Evolutionary conservation across 2,329 filamentous ascomycete genomes (phyloP).

Genomic region (Hypoxylon sp.): DNA sequence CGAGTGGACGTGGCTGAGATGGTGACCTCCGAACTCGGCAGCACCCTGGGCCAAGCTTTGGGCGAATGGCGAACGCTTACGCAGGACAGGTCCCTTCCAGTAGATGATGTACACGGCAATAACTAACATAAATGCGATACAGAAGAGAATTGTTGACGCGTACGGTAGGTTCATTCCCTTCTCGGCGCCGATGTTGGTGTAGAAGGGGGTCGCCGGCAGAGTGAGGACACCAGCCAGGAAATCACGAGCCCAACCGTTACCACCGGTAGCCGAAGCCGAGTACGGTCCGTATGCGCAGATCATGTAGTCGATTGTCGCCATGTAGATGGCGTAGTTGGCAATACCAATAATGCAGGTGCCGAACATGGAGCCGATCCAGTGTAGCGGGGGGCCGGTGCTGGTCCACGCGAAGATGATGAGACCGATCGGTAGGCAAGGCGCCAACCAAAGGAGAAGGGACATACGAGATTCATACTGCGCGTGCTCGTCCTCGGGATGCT

Average conservation of each 20-base stretch:
- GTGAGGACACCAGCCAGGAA: conserved; percentile 77
- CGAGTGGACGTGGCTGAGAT: conserved; percentile 38
- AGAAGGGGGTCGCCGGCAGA: conserved; percentile 72
- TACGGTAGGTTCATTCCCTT: conserved; percentile 67
- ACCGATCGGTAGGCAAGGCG: conserved; percentile 71
- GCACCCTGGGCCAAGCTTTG: conserved; percentile 69
- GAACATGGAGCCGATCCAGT: conserved; percentile 76
- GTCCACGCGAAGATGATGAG: conserved; percentile 76
- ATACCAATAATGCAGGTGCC: conserved; percentile 74
- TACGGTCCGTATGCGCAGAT: conserved; percentile 77
- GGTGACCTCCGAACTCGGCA: conserved; percentile 42
- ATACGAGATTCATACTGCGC: conserved; percentile 75
- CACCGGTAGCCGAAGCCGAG: conserved; percentile 76
- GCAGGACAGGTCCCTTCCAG: conserved; percentile 68
- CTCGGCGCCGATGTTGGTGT: conserved; percentile 61
- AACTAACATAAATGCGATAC: conserved; percentile 65
- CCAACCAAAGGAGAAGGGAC: conserved; percentile 71
- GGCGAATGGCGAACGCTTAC: conserved; percentile 68
- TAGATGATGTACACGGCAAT: conserved; percentile 71
- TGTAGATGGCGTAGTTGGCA: conserved; percentile 75
- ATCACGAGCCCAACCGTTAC: conserved; percentile 76
- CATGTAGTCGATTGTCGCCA: conserved; percentile 78
- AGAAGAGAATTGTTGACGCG: conserved; percentile 69
- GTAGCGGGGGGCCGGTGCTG: conserved; percentile 65
- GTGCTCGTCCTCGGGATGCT: conserved; percentile 64